A percentile compares a stretch with the other conserved stretches of the same genome.
Conservation (phyloP, 23 red algal genomes). For the Gracilaria domingensis region DNA sequence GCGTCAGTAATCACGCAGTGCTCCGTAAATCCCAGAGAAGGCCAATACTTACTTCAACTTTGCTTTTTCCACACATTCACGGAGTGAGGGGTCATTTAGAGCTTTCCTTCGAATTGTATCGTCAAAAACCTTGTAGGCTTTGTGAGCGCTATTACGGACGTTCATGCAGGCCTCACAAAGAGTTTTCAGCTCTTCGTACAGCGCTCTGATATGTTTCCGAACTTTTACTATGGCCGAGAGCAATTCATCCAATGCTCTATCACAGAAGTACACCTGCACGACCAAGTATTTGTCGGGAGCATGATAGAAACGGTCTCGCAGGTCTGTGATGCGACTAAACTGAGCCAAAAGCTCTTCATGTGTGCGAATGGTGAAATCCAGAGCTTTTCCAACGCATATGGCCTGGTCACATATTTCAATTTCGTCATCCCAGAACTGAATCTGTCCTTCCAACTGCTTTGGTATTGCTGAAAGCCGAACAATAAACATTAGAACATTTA, state of each 20-base stretch:
- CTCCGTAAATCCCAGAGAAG: not conserved
- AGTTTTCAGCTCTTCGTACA: not conserved
- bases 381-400: conserved; percentile 4
- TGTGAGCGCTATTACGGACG: conserved; percentile 10
- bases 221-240: not conserved
- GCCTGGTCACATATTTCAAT: conserved; percentile 28
- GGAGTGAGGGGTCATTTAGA: not conserved
- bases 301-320: conserved; percentile 7
- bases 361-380: conserved; percentile 2
- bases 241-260: conserved; percentile 2
- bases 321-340: conserved; percentile 10
- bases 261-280: not conserved
- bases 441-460: not conserved
- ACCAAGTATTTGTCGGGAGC: not conserved
- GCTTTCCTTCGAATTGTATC: not conserved
- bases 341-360: not conserved
- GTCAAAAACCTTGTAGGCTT: conserved; percentile 1
- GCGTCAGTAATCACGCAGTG: not conserved
- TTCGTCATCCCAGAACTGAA: conserved; percentile 32
- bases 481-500: not conserved
- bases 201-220: not conserved
- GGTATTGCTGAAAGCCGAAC: not conserved
- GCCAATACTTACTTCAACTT: conserved; percentile 24
- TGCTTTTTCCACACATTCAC: not conserved
- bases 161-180: not conserved